A percentile compares a stretch with the other conserved stretches of the same genome.
Evolutionary conservation across 2,329 filamentous ascomycete species (phyloP).

Genomic region (Pseudogymnoascus sp.): DNA sequence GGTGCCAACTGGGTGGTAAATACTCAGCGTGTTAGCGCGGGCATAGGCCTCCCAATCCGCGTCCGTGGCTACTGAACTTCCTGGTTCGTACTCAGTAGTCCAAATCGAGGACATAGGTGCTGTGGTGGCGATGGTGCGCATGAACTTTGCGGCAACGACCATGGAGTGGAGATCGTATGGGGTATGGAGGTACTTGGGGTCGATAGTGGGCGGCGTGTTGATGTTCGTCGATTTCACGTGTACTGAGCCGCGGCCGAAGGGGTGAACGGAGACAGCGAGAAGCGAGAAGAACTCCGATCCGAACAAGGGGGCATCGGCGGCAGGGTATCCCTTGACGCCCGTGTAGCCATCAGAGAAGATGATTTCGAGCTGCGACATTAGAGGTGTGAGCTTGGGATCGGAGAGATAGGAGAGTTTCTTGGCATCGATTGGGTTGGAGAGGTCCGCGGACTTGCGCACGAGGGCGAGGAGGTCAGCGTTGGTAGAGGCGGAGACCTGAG

Average conservation of each 20-base stretch:
- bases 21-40: constrained; percentile 10
- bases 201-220: constrained; percentile 36
- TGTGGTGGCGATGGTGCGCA: constrained; percentile 15
- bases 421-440: constrained; percentile 27
- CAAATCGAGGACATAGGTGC: constrained; percentile 15
- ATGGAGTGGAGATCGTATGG: constrained; percentile 39
- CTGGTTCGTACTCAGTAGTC: constrained; percentile 20
- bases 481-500: constrained; percentile 28
- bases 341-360: constrained; percentile 38
- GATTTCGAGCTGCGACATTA: constrained; percentile 19
- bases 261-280: constrained; percentile 44
- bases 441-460: constrained; percentile 27
- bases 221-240: constrained; percentile 41
- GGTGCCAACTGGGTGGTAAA: constrained; percentile 15
- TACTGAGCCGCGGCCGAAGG: constrained; percentile 48
- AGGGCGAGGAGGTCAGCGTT: constrained; percentile 25
- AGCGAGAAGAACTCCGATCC: constrained; percentile 23
- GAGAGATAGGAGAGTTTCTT: constrained; percentile 34
- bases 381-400: constrained; percentile 17
- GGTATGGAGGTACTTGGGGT: constrained; percentile 45
- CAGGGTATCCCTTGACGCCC: constrained; percentile 25
- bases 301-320: constrained; percentile 12
- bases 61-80: constrained; percentile 9
- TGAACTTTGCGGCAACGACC: constrained; percentile 16
- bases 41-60: constrained; percentile 11